phyloP scores from a whole-genome alignment of 768 basidiomycete species.

The Hysterangium stoloniferum region DNA sequence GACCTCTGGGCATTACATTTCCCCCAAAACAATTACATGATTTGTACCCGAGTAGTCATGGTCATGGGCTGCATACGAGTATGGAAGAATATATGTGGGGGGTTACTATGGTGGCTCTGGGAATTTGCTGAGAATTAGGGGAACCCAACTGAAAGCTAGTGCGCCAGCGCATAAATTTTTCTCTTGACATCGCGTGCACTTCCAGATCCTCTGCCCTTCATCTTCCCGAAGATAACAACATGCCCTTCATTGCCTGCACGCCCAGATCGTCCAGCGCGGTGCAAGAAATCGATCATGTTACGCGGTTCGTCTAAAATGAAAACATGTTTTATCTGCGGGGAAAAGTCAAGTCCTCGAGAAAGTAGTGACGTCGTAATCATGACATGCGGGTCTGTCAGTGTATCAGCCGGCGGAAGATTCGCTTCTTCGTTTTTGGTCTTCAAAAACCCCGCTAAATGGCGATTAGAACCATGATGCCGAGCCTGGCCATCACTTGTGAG shows the following conservation, averaged over 20 bases:
- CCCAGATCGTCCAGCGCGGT: slow-evolving; percentile 80
- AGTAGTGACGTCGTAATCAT: slow-evolving; percentile 87
- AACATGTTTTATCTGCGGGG: slow-evolving; percentile 67
- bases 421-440: slow-evolving; percentile 18
- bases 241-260: slow-evolving; percentile 63
- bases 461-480: slow-evolving; percentile 61
- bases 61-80: too few relatives aligned
- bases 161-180: slow-evolving; percentile 37
- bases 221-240: slow-evolving; percentile 72
- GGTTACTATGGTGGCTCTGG: too few relatives aligned
- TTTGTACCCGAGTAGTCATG: too few relatives aligned
- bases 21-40: too few relatives aligned
- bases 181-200: slow-evolving; percentile 43
- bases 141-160: neutral
- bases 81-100: too few relatives aligned
- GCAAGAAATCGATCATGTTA: slow-evolving; percentile 88
- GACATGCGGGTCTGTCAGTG: slow-evolving; percentile 43
- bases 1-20: too few relatives aligned
- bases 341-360: slow-evolving; percentile 85
- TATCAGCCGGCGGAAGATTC: slow-evolving; percentile 19
- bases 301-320: slow-evolving; percentile 84
- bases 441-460: slow-evolving; percentile 72
- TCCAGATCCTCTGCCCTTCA: slow-evolving; percentile 53
- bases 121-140: too few relatives aligned
- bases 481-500: slow-evolving; percentile 56